Base-by-base conservation (phyloP, 805 yeast species). In the Metschnikowia continentalis region DNA sequence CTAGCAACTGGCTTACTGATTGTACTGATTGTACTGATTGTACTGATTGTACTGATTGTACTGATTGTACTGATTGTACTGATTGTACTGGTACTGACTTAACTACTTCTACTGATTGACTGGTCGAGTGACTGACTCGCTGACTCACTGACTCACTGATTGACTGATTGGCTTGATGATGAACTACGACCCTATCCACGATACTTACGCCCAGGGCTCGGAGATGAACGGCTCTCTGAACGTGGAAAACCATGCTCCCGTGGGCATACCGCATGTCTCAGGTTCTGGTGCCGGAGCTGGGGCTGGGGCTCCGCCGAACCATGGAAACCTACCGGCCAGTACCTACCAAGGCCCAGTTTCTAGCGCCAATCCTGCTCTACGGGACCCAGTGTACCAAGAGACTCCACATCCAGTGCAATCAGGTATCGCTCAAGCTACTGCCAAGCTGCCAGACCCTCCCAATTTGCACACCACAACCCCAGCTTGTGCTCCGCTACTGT, bases 101-200 rank as follows among this genome's bases (percentile, higher is more conserved):
- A 7, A 7, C 30, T 23, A 3, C 1, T 23, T 23, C 3, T 23
- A 23, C 30, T 23, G 10, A 26, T 4, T 26, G 30, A 26, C 30
- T 26, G 11, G 10, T 17, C 19, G 19, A 17, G 19, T 11, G 30
- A 26, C 30, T 26, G 30, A 26, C 30, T 8, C 11, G 4, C 30
- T 8, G 30, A 26, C 11, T 8, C 11, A 2, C 30, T 26, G 30
- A 3, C 8, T 26, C 11, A 3, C 15, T 17, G 19, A 17, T 17
- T 17, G 19, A 7, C 30, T 26, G 30, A 4, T 26, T 26, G 30
- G 4, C 17, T 23, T 15, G 11, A 8, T 22, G 32, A 72, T 72
- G 77, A 72, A 67, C 56, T 72, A 72, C 70, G 76, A 72, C 54
- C 77, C 77, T 13, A 70, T 72, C 26, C 76, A 72, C 55, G 77